A percentile compares a stretch with the other conserved stretches of the same genome.
Evolutionary conservation across 2,329 filamentous ascomycete genomes (phyloP).

Genomic region (Mariannaea sp.): DNA sequence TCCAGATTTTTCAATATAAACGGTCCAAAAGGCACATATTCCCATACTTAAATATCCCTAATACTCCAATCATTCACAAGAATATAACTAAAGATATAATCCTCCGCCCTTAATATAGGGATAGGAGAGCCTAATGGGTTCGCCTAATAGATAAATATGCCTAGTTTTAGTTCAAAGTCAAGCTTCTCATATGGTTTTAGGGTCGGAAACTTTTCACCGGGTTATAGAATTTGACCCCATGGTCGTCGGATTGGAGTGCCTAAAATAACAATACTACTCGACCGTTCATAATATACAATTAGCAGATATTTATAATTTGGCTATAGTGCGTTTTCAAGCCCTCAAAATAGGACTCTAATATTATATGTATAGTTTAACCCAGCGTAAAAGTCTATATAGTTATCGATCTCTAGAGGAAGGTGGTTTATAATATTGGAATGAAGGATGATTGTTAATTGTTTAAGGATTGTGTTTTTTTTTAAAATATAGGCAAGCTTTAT

Average conservation of each 20-base stretch:
- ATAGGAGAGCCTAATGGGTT: conserved; percentile 70
- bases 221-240: conserved; percentile 70
- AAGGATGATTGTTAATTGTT: background rate
- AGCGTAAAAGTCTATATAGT: conserved; percentile 85
- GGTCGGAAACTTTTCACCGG: conserved; percentile 52
- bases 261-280: conserved; percentile 74
- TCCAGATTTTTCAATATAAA: conserved; percentile 66
- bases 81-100: conserved; percentile 72
- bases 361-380: conserved; percentile 75
- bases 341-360: conserved; percentile 73
- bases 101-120: conserved; percentile 65
- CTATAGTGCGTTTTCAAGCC: conserved; percentile 64
- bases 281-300: conserved; percentile 79
- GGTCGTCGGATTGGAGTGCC: conserved; percentile 74
- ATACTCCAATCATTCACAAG: conserved; percentile 68
- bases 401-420: conserved; percentile 75
- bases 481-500: background rate
- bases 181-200: conserved; percentile 64
- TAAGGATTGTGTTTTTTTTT: background rate
- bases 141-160: conserved; percentile 69
- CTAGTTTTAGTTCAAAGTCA: conserved; percentile 79
- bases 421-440: conserved; percentile 45
- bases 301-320: conserved; percentile 72
- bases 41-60: conserved; percentile 63
- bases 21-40: conserved; percentile 65